Percentiles rank a stretch among this genome's conserved stretches.
These are phyloP conservation scores for Bathelium albidoporum DNA, from an alignment of 495 filamentous ascomycete species.

Conservation along the genomic window DNA sequence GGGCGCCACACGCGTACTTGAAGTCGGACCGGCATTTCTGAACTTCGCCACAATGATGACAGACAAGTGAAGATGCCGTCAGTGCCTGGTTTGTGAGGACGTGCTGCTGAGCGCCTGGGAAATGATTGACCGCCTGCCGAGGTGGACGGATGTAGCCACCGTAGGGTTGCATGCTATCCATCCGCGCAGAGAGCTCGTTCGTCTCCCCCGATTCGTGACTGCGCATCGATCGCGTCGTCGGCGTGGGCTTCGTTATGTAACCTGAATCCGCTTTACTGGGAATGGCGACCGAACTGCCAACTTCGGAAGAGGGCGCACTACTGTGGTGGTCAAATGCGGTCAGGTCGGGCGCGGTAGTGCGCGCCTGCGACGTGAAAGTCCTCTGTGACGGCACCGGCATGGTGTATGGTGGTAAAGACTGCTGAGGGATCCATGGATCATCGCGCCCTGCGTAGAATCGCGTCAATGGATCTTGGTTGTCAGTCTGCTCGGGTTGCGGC, in stretches of 20 bases:
- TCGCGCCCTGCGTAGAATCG: constrained; percentile 4
- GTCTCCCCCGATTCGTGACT: neutral
- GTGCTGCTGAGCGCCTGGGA: neutral
- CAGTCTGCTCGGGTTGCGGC: neutral
- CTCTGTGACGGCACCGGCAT: neutral
- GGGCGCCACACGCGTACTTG: constrained; percentile 16
- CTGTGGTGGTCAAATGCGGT: neutral
- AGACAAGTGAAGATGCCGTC: constrained; percentile 16
- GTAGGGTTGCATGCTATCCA: neutral
- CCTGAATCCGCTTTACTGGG: neutral
- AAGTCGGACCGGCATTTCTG: constrained; percentile 22
- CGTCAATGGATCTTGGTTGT: neutral
- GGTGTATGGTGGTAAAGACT: neutral
- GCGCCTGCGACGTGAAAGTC: neutral
- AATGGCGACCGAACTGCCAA: neutral
- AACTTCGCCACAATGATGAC: constrained; percentile 15
- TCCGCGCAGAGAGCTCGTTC: neutral
- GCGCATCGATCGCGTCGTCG: neutral
- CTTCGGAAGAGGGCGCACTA: neutral
- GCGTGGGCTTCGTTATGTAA: neutral
- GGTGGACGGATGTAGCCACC: constrained; percentile 6
- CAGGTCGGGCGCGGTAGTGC: neutral
- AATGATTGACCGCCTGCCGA: constrained; percentile 4
- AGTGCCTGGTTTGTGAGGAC: constrained; percentile 10
- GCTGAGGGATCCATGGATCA: neutral